These are phyloP conservation scores for Metrosideros polymorpha DNA, from an alignment of 441 rosid genomes.

Conservation along the genomic window DNA sequence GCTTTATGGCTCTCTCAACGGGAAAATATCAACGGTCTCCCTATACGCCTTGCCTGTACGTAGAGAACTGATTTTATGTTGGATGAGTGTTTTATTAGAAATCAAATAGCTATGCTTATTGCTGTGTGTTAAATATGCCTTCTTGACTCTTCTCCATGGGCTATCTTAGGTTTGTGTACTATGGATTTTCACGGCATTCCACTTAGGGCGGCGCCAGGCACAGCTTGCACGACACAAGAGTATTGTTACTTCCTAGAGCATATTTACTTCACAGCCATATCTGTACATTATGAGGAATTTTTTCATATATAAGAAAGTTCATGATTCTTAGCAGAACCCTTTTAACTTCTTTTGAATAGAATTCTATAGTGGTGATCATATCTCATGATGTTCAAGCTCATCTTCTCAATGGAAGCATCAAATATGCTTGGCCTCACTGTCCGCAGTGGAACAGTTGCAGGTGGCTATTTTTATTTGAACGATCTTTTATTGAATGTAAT, in stretches of 20 bases:
- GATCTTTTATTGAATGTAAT: background rate
- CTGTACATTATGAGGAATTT: background rate
- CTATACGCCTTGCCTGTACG: constrained; percentile 79
- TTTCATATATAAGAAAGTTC: background rate
- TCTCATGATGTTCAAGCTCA: background rate
- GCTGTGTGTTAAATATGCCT: background rate
- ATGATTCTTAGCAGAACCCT: background rate
- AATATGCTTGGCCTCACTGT: background rate
- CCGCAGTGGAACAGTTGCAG: background rate
- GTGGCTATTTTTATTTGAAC: background rate
- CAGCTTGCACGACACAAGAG: constrained; percentile 55
- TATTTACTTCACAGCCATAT: background rate
- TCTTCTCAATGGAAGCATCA: background rate
- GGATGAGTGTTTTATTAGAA: background rate
- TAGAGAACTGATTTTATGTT: background rate
- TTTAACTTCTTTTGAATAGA: background rate
- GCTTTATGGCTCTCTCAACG: constrained; percentile 57
- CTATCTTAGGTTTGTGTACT: constrained; percentile 46
- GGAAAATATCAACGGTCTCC: constrained; percentile 57
- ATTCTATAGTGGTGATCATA: background rate
- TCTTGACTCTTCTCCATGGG: background rate
- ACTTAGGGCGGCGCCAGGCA: constrained; percentile 67
- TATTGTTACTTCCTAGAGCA: constrained; percentile 20
- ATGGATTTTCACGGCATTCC: constrained; percentile 74
- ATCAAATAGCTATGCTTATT: background rate